Percentiles rank a stretch among this genome's conserved stretches.
Evolutionary conservation across 2,329 filamentous ascomycete genomes (phyloP).

Genomic region (Periglandula ipomoeae): DNA sequence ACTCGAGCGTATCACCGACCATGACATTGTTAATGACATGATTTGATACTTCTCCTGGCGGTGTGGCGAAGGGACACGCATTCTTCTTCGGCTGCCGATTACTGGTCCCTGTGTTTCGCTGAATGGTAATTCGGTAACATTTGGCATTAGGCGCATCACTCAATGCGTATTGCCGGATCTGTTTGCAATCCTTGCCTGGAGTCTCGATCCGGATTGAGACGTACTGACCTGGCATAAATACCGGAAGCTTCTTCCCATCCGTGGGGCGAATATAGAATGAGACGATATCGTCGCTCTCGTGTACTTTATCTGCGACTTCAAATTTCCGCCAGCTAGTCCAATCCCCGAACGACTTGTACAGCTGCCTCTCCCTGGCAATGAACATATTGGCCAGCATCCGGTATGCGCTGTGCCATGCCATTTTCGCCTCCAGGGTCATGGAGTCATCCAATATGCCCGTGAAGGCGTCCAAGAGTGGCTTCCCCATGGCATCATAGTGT

Average conservation of each 20-base stretch:
- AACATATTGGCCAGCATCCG: slow-evolving; percentile 65
- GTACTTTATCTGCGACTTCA: slow-evolving; percentile 52
- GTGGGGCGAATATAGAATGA: slow-evolving; percentile 61
- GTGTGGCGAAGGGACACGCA: slow-evolving; percentile 24
- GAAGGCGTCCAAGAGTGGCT: slow-evolving; percentile 58
- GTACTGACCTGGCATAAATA: slow-evolving; percentile 64
- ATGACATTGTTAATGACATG: too few species aligned
- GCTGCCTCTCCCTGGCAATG: slow-evolving; percentile 53
- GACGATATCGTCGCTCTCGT: slow-evolving; percentile 55
- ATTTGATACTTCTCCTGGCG: slow-evolving; percentile 61
- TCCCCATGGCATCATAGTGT: slow-evolving; percentile 61
- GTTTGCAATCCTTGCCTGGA: slow-evolving; percentile 47
- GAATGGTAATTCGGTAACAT: slow-evolving; percentile 63
- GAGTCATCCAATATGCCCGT: slow-evolving; percentile 53
- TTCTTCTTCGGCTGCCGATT: slow-evolving; percentile 13
- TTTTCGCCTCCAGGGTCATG: slow-evolving; percentile 54
- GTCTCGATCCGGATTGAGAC: slow-evolving; percentile 54
- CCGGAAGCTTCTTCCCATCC: slow-evolving; percentile 50
- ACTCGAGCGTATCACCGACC: too few species aligned
- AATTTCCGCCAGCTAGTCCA: slow-evolving; percentile 64
- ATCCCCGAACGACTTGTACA: slow-evolving; percentile 51
- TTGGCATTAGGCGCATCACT: slow-evolving; percentile 52
- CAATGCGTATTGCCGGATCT: slow-evolving; percentile 65
- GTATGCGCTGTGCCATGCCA: slow-evolving; percentile 65
- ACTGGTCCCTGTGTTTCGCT: slow-evolving; percentile 49